A percentile compares a stretch with the other conserved stretches of the same genome.
These are phyloP conservation scores for Cryphonectria japonica DNA, from an alignment of 2,329 filamentous ascomycete species.

Conservation along the genomic window DNA sequence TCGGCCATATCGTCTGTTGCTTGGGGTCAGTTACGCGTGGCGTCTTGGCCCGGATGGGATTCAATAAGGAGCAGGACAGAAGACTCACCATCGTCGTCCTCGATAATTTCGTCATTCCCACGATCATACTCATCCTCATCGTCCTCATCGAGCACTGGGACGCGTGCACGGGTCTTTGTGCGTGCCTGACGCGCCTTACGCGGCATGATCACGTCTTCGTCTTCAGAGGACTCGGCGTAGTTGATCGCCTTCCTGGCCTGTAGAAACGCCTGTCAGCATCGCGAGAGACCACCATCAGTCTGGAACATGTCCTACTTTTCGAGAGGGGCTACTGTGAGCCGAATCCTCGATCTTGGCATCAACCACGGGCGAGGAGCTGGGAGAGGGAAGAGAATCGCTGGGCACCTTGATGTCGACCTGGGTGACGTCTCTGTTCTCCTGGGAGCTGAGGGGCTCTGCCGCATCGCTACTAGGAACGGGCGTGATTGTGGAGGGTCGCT, in stretches of 20 bases:
- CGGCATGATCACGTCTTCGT: slow-evolving; percentile 69
- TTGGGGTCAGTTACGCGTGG: neutral
- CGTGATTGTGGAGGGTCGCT: slow-evolving; percentile 58
- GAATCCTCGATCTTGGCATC: slow-evolving; percentile 43
- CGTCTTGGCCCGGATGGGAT: neutral
- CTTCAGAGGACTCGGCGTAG: slow-evolving; percentile 85
- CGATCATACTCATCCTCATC: slow-evolving; percentile 72
- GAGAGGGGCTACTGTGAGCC: slow-evolving; percentile 71
- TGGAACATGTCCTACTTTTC: slow-evolving; percentile 63
- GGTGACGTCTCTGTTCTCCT: slow-evolving; percentile 61
- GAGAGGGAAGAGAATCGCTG: slow-evolving; percentile 52
- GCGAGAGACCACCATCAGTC: neutral
- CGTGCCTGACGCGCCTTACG: slow-evolving; percentile 45
- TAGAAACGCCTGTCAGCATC: neutral
- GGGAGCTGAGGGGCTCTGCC: slow-evolving; percentile 67
- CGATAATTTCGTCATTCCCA: slow-evolving; percentile 60
- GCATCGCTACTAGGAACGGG: slow-evolving; percentile 83
- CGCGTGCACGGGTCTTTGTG: slow-evolving; percentile 53
- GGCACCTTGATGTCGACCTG: slow-evolving; percentile 52
- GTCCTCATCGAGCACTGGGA: slow-evolving; percentile 65
- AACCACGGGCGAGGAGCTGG: slow-evolving; percentile 47
- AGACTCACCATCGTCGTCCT: slow-evolving; percentile 63
- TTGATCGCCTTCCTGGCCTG: slow-evolving; percentile 65
- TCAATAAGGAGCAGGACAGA: too few relatives aligned
- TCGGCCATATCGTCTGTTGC: slow-evolving; percentile 74